Evolutionary conservation across 2,329 filamentous ascomycete genomes (phyloP).

Genomic region (Phaeomoniella chlamydospora): DNA sequence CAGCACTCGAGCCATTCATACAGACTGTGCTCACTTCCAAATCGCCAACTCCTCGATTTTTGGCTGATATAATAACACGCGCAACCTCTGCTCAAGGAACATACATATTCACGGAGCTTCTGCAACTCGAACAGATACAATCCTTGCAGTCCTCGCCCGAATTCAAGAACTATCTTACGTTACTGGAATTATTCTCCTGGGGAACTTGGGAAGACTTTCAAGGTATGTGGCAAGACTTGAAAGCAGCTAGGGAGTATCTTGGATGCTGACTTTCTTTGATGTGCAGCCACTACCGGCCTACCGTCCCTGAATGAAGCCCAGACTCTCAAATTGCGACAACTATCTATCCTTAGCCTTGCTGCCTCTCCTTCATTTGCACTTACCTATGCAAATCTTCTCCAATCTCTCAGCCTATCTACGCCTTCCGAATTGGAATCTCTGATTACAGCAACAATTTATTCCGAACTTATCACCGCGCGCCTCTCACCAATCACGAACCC

Average conservation of each 20-base stretch:
- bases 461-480: constrained; percentile 64
- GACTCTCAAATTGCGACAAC: constrained; percentile 72
- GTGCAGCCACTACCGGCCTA: constrained; percentile 29
- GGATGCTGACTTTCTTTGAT: no score
- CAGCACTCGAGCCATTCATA: constrained; percentile 67
- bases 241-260: no score
- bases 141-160: constrained; percentile 50
- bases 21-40: constrained; percentile 73
- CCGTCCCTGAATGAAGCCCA: constrained; percentile 62
- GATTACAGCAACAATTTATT: constrained; percentile 77
- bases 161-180: constrained; percentile 46
- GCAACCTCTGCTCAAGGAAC: constrained; percentile 83
- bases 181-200: constrained; percentile 83
- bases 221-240: constrained; percentile 25
- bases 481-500: constrained; percentile 76
- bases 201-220: constrained; percentile 75
- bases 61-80: constrained; percentile 71
- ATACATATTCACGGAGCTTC: constrained; percentile 88
- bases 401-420: constrained; percentile 50
- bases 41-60: constrained; percentile 57
- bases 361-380: constrained; percentile 50
- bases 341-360: constrained; percentile 73
- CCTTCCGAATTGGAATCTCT: constrained; percentile 66
- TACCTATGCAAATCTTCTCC: constrained; percentile 56
- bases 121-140: constrained; percentile 66